Conservation (phyloP, 2,329 filamentous ascomycete genomes). For the Tolypocladium pustulatum region DNA sequence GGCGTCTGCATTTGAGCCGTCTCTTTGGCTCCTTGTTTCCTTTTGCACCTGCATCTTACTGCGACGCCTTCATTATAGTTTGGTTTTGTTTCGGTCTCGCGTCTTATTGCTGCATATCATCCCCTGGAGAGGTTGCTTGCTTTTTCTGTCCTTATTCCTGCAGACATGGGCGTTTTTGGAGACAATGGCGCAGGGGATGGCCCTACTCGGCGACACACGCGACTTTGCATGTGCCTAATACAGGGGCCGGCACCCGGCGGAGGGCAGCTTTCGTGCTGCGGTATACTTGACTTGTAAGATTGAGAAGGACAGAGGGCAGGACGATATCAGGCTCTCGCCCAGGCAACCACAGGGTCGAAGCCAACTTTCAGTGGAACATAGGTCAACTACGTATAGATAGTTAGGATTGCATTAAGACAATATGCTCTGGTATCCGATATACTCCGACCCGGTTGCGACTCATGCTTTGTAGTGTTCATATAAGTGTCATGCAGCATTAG, state of each 20-base stretch:
- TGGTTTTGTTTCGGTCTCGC: background rate
- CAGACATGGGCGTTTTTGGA: slow-evolving; percentile 1
- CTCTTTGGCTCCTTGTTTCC: background rate
- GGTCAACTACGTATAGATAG: background rate
- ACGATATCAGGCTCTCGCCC: background rate
- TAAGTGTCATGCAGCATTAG: background rate
- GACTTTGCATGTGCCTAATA: background rate
- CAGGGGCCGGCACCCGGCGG: background rate
- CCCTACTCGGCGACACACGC: background rate
- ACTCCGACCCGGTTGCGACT: background rate
- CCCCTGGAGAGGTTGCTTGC: background rate
- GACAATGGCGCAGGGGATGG: background rate
- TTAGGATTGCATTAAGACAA: background rate
- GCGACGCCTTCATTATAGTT: background rate
- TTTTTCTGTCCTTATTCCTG: background rate
- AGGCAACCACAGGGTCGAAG: background rate
- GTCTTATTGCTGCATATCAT: background rate
- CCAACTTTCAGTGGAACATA: background rate
- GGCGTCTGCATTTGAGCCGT: slow-evolving; percentile 7
- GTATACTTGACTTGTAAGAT: background rate
- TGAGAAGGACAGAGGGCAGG: background rate
- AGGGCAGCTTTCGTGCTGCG: background rate
- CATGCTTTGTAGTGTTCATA: background rate
- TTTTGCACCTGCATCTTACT: background rate
- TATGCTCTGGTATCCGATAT: background rate